A percentile compares a stretch with the other conserved stretches of the same genome.
Evolutionary conservation across 805 yeast genomes (phyloP).

Genomic region (Kazachstania kunashirensis): DNA sequence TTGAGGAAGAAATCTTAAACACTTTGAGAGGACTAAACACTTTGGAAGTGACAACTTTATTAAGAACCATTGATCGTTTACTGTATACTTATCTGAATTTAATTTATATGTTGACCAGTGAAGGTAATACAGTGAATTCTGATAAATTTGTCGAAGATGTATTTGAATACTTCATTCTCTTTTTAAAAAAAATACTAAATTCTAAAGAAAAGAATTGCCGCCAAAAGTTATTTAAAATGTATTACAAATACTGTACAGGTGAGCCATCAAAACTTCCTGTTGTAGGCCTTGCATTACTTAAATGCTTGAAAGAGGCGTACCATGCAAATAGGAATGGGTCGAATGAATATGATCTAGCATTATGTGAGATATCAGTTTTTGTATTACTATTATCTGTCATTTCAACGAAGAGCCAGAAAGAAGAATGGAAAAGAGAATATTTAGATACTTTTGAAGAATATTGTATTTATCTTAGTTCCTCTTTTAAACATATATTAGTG

Average conservation of each 20-base stretch:
- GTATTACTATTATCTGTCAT: conserved; percentile 37
- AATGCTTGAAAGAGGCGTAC: conserved; percentile 39
- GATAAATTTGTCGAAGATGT: conserved; percentile 27
- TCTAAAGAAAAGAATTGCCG: conserved; percentile 51
- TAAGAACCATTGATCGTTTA: conserved; percentile 39
- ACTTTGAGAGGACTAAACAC: conserved; percentile 47
- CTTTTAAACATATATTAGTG: conserved; percentile 38
- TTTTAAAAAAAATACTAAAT: neutral
- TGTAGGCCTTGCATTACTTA: conserved; percentile 43
- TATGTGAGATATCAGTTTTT: conserved; percentile 39
- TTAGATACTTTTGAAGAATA: conserved; percentile 28
- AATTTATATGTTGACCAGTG: conserved; percentile 19
- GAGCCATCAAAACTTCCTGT: conserved; percentile 32
- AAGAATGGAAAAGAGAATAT: conserved; percentile 20
- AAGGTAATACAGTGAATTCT: conserved; percentile 11
- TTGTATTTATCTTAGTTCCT: conserved; percentile 38
- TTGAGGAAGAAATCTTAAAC: conserved; percentile 39
- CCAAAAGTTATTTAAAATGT: conserved; percentile 44
- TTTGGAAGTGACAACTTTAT: conserved; percentile 45
- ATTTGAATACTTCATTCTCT: conserved; percentile 15
- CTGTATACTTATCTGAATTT: conserved; percentile 34
- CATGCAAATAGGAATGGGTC: conserved; percentile 43
- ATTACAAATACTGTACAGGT: conserved; percentile 21
- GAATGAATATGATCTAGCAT: conserved; percentile 40
- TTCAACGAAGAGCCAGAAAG: conserved; percentile 15